phyloP scores from a whole-genome alignment of 1,284 basidiomycete genomes.

The Taiwanofungus camphoratus region DNA sequence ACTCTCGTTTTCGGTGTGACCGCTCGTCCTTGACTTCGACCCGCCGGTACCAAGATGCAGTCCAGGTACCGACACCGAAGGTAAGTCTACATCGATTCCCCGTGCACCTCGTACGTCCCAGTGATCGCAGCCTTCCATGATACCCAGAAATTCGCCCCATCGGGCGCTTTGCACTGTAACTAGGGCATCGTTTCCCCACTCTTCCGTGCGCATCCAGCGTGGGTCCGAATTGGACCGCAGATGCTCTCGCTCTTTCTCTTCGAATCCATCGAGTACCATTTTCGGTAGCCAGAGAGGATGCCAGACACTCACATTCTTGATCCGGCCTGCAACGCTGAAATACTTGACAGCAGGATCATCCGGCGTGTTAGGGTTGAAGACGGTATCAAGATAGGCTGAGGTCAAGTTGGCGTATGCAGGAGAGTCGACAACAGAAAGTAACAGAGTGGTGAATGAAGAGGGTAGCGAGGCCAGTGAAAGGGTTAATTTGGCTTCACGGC shows the following conservation, averaged over 20 bases:
- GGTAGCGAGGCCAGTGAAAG: conserved; percentile 56
- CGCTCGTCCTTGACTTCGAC: not conserved
- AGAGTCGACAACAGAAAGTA: conserved; percentile 92
- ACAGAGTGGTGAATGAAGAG: conserved; percentile 79
- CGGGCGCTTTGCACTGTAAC: conserved; percentile 86
- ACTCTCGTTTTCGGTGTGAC: not conserved
- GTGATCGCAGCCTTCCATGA: conserved; percentile 89
- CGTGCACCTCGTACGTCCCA: conserved; percentile 91
- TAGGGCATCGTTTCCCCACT: conserved; percentile 93
- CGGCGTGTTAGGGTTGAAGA: conserved; percentile 92
- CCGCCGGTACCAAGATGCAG: conserved; percentile 15
- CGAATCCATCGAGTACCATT: conserved; percentile 81
- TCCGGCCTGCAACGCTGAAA: conserved; percentile 84
- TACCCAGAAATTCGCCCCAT: conserved; percentile 93
- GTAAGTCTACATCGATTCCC: conserved; percentile 57
- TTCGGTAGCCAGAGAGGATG: conserved; percentile 98
- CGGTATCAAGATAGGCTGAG: conserved; percentile 75
- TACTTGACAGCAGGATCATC: conserved; percentile 85
- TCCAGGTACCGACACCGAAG: conserved; percentile 37
- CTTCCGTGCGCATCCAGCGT: conserved; percentile 29
- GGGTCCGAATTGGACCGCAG: conserved; percentile 25
- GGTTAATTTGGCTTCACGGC: conserved; percentile 16
- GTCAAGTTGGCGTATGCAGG: conserved; percentile 97
- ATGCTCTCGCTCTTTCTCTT: conserved; percentile 45
- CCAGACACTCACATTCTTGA: conserved; percentile 70